These are phyloP conservation scores for Coprinopsis marcescibilis DNA, from an alignment of 768 basidiomycete genomes.

Conservation along the genomic window DNA sequence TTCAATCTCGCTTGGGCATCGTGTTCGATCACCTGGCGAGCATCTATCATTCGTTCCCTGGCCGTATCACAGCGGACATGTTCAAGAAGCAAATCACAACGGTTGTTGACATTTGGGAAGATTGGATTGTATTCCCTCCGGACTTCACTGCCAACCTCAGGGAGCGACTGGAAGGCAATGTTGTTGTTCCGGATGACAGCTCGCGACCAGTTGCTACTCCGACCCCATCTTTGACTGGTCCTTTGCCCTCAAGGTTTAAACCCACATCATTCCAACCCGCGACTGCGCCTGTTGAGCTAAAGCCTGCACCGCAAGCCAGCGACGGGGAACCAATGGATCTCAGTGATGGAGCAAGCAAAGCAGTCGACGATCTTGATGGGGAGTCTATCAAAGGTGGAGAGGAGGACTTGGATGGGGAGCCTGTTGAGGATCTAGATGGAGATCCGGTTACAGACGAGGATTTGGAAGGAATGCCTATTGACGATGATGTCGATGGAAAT, in stretches of 20 bases:
- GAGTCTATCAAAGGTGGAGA: constrained; percentile 37
- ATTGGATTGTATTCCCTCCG: constrained; percentile 94
- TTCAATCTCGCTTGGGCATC: constrained; percentile 84
- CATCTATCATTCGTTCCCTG: constrained; percentile 94
- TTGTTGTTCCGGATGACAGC: constrained; percentile 26
- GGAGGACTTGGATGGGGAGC: constrained; percentile 39
- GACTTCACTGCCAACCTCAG: constrained; percentile 77
- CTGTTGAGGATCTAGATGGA: constrained; percentile 34
- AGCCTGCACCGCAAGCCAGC: constrained; percentile 8
- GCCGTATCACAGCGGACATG: constrained; percentile 91
- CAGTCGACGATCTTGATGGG: constrained; percentile 29
- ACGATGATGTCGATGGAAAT: constrained; percentile 27
- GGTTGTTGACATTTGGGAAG: constrained; percentile 94
- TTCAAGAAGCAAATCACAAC: constrained; percentile 91
- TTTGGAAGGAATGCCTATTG: constrained; percentile 36
- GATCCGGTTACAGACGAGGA: constrained; percentile 40
- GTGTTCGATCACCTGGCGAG: constrained; percentile 95
- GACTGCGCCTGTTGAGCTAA: constrained; percentile 28
- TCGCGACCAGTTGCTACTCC: constrained; percentile 11
- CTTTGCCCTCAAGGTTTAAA: constrained; percentile 64
- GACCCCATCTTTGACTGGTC: constrained; percentile 14
- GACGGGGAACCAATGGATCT: constrained; percentile 37
- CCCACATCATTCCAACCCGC: constrained; percentile 74
- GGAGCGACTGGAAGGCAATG: constrained; percentile 62
- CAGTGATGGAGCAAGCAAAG: constrained; percentile 20